Base-by-base conservation (phyloP, 768 basidiomycete genomes). In the Kwoniella heveanensis region DNA sequence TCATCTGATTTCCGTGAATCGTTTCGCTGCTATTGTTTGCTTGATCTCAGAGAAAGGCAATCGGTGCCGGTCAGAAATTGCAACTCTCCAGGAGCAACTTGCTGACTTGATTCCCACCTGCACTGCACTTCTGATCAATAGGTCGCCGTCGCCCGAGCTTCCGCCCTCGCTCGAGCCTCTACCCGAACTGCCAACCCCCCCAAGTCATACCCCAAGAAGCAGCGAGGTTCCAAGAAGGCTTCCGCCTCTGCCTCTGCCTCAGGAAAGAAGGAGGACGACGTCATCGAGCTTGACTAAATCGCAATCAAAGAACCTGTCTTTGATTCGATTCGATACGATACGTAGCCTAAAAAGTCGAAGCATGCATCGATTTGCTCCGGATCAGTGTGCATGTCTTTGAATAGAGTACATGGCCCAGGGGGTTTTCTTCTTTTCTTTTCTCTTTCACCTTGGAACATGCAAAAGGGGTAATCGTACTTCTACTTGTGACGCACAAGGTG, bases 111-210 rank as follows among this genome's bases (percentile, higher is more conserved):
- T 19, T 44, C 39, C 10, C 17, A 13, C 13, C 32, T 36, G n/a
- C n/a, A n/a, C n/a, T 36, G 32, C 13, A 25, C 25, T 21, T 52
- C 27, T 24, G n/a, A 50, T 50, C 12, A 36, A 36, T 54, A 78
- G 77, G 72, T 63, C 62, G 77, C 77, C 60, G 77, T 78, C 54
- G 77, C 77, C 61, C 72, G 77, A 22, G 70, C 72, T 64, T 76
- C 77, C 60, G 72, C 77, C 62, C 65, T 76, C 52, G 27, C 65
- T 60, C 57, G 65, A 52, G 71, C 59, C 57, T 32, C 64, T 47
- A 60, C 49, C 37, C 66, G 65, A 57, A 54, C 70, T 47, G 71
- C 60, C 69, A 73, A 70, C 71, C 69, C 68, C 26, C 69, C 71
- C 48, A 75, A 75, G 53, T 60, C 60, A 47, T 66, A 48, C 60